phyloP scores from a whole-genome alignment of 192 early-diverging fungal species.

The Rhizophagus clarus region DNA sequence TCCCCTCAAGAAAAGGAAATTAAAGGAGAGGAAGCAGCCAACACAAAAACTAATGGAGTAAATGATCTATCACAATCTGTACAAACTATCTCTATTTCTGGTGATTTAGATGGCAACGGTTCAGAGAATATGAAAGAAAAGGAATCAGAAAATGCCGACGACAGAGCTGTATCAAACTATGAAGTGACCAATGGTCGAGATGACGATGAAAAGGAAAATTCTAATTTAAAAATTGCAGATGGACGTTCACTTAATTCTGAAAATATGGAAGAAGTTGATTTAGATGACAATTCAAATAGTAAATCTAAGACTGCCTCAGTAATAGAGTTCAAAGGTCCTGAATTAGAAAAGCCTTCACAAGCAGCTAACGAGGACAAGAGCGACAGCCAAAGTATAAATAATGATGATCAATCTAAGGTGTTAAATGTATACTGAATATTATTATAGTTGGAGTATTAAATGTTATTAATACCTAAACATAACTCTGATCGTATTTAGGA shows the following conservation, averaged over 20 bases:
- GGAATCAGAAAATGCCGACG: background rate
- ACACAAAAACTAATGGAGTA: conserved; percentile 5
- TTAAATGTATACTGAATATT: background rate
- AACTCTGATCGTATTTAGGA: conserved; percentile 19
- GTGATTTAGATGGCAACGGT: conserved; percentile 15
- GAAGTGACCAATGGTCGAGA: conserved; percentile 49
- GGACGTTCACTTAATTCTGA: conserved; percentile 32
- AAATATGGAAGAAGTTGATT: conserved; percentile 45
- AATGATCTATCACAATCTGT: conserved; percentile 15
- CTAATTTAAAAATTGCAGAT: conserved; percentile 41
- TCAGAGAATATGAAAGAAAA: conserved; percentile 7
- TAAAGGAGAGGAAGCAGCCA: conserved; percentile 40
- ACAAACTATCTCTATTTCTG: conserved; percentile 16
- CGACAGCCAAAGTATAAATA: conserved; percentile 20
- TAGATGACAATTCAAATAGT: conserved; percentile 37
- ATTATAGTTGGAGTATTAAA: background rate
- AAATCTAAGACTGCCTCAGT: conserved; percentile 26
- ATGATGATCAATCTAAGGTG: conserved; percentile 43
- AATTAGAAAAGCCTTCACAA: conserved; percentile 46
- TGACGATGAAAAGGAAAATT: conserved; percentile 32
- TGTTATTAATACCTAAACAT: background rate
- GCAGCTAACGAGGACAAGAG: conserved; percentile 37
- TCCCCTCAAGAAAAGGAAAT: conserved; percentile 40
- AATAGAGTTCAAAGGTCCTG: conserved; percentile 37
- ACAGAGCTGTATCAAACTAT: background rate